Evolutionary conservation across 805 yeast species (phyloP).

Genomic region (Candida vaughaniae): DNA sequence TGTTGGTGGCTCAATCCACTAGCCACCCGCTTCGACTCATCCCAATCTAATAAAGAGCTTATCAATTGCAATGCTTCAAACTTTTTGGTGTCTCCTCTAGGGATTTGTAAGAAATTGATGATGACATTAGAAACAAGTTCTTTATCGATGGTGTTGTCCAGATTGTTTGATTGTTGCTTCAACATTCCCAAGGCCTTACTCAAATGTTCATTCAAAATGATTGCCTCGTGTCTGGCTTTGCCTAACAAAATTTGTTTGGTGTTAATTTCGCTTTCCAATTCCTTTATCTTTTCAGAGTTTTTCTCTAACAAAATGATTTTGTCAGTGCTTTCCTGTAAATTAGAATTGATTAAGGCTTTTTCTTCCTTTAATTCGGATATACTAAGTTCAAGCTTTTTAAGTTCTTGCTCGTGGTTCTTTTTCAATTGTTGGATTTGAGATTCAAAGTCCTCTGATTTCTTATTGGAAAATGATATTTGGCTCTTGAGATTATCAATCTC

Average conservation of each 20-base stretch:
- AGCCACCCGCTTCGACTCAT: slow-evolving; percentile 68
- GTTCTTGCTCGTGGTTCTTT: slow-evolving; percentile 8
- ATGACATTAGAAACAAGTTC: slow-evolving; percentile 85
- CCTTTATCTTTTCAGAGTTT: slow-evolving; percentile 36
- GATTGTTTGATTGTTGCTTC: slow-evolving; percentile 63
- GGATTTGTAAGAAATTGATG: slow-evolving; percentile 79
- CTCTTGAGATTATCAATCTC: slow-evolving; percentile 14
- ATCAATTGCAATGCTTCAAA: slow-evolving; percentile 88
- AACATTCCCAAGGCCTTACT: slow-evolving; percentile 89
- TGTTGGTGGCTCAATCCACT: slow-evolving; percentile 57
- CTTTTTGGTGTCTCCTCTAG: slow-evolving; percentile 91
- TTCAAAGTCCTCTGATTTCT: not conserved
- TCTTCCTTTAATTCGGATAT: slow-evolving; percentile 4
- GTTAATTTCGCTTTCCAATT: slow-evolving; percentile 54
- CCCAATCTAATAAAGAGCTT: slow-evolving; percentile 85
- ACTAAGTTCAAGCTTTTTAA: slow-evolving; percentile 9
- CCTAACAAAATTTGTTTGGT: slow-evolving; percentile 77
- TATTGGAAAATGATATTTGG: slow-evolving; percentile 2
- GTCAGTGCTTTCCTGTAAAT: not conserved
- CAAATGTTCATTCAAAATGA: slow-evolving; percentile 87
- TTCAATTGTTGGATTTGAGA: slow-evolving; percentile 3
- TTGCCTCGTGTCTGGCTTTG: slow-evolving; percentile 91
- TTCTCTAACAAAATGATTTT: slow-evolving; percentile 15
- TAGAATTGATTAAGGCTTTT: slow-evolving; percentile 8
- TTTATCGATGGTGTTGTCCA: slow-evolving; percentile 75